Percentiles rank a stretch among this genome's conserved stretches.
phyloP scores from a whole-genome alignment of 176 grass and related monocot genomes.

The Rhynchospora tenuis region DNA sequence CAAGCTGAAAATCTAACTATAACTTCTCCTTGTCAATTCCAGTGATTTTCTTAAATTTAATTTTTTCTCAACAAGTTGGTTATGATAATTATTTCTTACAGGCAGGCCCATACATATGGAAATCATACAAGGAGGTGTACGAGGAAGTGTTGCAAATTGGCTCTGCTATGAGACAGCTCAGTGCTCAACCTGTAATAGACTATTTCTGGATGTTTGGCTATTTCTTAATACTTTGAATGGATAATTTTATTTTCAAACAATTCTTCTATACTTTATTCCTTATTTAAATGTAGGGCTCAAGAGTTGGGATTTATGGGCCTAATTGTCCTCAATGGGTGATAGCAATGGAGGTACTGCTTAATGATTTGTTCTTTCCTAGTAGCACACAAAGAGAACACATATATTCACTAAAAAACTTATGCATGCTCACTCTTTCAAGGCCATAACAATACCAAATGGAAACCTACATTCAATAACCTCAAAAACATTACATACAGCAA shows the following conservation, averaged over 20 bases:
- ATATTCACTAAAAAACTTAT: not conserved
- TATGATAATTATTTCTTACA: slow-evolving; percentile 27
- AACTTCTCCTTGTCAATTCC: not conserved
- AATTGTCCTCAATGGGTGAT: slow-evolving; percentile 97
- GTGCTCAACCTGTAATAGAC: slow-evolving; percentile 47
- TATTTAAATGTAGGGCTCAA: slow-evolving; percentile 45
- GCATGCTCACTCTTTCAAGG: not conserved
- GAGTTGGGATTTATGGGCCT: slow-evolving; percentile 75
- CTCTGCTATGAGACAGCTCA: slow-evolving; percentile 60
- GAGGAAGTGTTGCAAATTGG: slow-evolving; percentile 72
- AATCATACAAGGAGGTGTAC: slow-evolving; percentile 87
- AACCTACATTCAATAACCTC: not conserved
- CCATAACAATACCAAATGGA: not conserved
- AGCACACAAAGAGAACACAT: not conserved
- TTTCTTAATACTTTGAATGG: not conserved
- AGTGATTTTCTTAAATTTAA: not conserved
- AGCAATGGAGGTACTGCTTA: slow-evolving; percentile 62
- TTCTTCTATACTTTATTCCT: slow-evolving; percentile 13
- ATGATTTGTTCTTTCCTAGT: not conserved
- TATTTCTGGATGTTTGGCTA: not conserved
- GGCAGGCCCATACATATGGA: slow-evolving; percentile 87
- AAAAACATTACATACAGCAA: not conserved
- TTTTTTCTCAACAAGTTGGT: slow-evolving; percentile 4
- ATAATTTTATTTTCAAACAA: not conserved
- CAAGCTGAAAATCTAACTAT: not conserved